A percentile compares a stretch with the other conserved stretches of the same genome.
These are phyloP conservation scores for Trametes polyzona DNA, from an alignment of 1,284 basidiomycete species.

Conservation along the genomic window DNA sequence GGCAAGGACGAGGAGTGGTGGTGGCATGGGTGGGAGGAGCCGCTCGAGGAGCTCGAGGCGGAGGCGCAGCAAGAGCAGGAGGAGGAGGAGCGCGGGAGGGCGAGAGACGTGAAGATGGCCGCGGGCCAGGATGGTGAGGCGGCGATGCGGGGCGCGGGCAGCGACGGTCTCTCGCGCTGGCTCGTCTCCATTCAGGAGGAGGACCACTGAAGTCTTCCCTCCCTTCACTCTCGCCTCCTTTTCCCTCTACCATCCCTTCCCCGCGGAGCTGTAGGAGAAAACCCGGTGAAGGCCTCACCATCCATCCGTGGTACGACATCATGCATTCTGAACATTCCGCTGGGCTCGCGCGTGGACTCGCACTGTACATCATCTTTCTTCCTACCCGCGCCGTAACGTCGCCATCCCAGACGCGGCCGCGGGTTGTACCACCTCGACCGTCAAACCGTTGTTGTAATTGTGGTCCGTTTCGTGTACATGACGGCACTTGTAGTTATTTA, in stretches of 20 bases:
- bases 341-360: conserved; percentile 1
- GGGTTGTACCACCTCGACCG: background rate
- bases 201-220: background rate
- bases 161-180: background rate
- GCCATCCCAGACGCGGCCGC: background rate
- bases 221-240: background rate
- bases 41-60: conserved; percentile 12
- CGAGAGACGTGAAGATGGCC: background rate
- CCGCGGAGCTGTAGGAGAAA: background rate
- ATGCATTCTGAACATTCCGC: background rate
- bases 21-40: conserved; percentile 33
- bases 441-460: background rate
- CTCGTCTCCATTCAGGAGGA: conserved; percentile 10
- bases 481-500: conserved; percentile 14
- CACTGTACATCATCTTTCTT: background rate
- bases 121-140: background rate
- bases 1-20: conserved; percentile 27
- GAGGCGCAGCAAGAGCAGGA: background rate
- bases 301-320: background rate
- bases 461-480: background rate
- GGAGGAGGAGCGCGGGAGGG: conserved; percentile 1
- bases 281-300: background rate
- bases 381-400: background rate
- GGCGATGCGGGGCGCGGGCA: background rate
- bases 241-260: background rate